A percentile compares a stretch with the other conserved stretches of the same genome.
These are phyloP conservation scores for Cucurbita ficifolia DNA, from an alignment of 306 rosid species.

Conservation along the genomic window DNA sequence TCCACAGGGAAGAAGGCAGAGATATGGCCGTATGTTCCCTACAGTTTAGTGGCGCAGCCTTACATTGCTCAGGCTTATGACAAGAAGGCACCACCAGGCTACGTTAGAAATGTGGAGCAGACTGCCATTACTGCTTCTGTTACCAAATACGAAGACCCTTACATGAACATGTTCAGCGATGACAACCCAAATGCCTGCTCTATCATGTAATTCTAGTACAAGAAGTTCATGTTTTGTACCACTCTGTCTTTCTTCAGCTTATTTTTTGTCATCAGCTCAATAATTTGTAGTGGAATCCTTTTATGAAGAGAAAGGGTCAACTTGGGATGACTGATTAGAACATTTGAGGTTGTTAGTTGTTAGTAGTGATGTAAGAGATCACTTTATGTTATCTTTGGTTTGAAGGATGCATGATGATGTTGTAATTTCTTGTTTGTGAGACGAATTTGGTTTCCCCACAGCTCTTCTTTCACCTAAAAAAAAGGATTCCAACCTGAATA, in stretches of 20 bases:
- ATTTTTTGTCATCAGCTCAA: not conserved
- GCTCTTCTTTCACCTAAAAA: constrained; percentile 14
- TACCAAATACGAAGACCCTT: constrained; percentile 70
- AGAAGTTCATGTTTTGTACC: not conserved
- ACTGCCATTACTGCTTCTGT: constrained; percentile 30
- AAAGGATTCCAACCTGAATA: constrained; percentile 13
- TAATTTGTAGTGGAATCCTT: not conserved
- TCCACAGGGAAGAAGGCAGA: constrained; percentile 84
- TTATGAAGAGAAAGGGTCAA: not conserved
- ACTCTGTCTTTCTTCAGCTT: not conserved
- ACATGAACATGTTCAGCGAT: constrained; percentile 80
- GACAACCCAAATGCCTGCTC: constrained; percentile 98
- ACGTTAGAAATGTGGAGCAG: constrained; percentile 64
- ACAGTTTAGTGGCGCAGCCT: constrained; percentile 77
- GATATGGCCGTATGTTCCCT: constrained; percentile 96
- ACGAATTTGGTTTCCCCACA: constrained; percentile 9
- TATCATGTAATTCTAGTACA: constrained; percentile 37
- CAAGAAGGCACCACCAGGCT: constrained; percentile 95
- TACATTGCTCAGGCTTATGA: constrained; percentile 67
- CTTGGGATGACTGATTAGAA: not conserved
- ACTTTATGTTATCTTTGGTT: not conserved
- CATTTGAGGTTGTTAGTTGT: constrained; percentile 4
- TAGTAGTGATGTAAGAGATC: not conserved
- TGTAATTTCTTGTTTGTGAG: not conserved
- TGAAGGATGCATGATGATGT: not conserved